These are phyloP conservation scores for Globisporangium parvum DNA, from an alignment of 352 stramenopile species.

Conservation along the genomic window DNA sequence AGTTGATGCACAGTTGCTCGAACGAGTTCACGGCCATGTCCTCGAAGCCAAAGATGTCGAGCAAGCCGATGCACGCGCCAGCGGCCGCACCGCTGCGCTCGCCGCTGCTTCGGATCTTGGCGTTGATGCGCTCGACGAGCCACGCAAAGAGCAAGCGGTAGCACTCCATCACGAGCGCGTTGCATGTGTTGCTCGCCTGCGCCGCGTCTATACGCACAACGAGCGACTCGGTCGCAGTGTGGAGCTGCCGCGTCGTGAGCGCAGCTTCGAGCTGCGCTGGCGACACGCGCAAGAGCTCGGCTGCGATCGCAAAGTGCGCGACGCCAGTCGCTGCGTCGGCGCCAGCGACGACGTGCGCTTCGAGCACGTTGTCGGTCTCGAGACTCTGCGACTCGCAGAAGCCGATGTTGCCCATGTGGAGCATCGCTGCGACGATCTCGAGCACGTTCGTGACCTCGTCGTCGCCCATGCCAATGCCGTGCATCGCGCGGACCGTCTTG, in stretches of 20 bases:
- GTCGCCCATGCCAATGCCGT: slow-evolving; percentile 65
- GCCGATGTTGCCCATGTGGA: slow-evolving; percentile 85
- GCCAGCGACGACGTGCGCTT: slow-evolving; percentile 13
- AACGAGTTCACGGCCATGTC: slow-evolving; percentile 84
- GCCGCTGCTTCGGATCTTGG: slow-evolving; percentile 48
- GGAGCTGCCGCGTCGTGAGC: slow-evolving; percentile 56
- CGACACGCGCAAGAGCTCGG: slow-evolving; percentile 54
- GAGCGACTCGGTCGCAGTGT: slow-evolving; percentile 68
- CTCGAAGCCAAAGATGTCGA: slow-evolving; percentile 90
- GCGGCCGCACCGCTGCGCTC: background rate
- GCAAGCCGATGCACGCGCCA: slow-evolving; percentile 63
- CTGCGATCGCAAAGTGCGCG: slow-evolving; percentile 43
- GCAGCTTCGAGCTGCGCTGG: slow-evolving; percentile 44
- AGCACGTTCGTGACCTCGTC: slow-evolving; percentile 58
- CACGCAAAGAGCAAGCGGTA: slow-evolving; percentile 93
- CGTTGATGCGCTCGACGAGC: slow-evolving; percentile 91
- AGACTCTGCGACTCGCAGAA: slow-evolving; percentile 34
- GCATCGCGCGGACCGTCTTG: slow-evolving; percentile 57
- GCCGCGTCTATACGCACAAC: slow-evolving; percentile 55
- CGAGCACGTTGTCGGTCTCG: slow-evolving; percentile 18
- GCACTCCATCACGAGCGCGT: slow-evolving; percentile 90
- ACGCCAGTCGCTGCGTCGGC: background rate
- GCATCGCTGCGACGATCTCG: slow-evolving; percentile 69
- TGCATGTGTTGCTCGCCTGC: slow-evolving; percentile 71
- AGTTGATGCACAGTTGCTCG: slow-evolving; percentile 90